Conservation (phyloP, 805 yeast species). For the Grigorovia jiainica region DNA sequence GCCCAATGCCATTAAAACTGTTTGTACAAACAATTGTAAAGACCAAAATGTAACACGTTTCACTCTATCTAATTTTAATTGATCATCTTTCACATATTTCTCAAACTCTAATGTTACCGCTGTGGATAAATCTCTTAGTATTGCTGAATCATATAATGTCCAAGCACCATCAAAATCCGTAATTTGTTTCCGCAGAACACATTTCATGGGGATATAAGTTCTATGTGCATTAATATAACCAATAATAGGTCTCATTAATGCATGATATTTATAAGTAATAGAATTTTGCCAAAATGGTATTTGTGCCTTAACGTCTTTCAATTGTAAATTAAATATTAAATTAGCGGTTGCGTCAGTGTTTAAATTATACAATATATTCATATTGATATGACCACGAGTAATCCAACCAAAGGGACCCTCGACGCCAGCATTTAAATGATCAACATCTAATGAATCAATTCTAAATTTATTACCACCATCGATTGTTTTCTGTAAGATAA, state of each 20-base stretch:
- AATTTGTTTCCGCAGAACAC: slow-evolving; percentile 69
- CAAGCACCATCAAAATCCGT: slow-evolving; percentile 90
- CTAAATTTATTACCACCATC: slow-evolving; percentile 48
- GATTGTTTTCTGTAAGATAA: slow-evolving; percentile 24
- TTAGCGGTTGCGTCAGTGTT: slow-evolving; percentile 49
- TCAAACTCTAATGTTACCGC: slow-evolving; percentile 90
- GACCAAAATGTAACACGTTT: slow-evolving; percentile 91
- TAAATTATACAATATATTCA: slow-evolving; percentile 82
- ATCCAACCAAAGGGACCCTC: slow-evolving; percentile 98
- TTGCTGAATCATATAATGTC: slow-evolving; percentile 84
- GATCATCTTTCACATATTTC: slow-evolving; percentile 80
- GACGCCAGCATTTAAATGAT: slow-evolving; percentile 82
- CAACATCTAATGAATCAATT: slow-evolving; percentile 76
- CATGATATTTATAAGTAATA: slow-evolving; percentile 83
- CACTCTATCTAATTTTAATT: slow-evolving; percentile 59
- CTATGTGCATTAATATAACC: slow-evolving; percentile 87
- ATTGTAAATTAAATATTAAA: slow-evolving; percentile 67
- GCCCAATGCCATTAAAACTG: slow-evolving; percentile 74
- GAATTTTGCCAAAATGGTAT: slow-evolving; percentile 86
- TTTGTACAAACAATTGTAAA: slow-evolving; percentile 70
- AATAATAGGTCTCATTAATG: slow-evolving; percentile 87
- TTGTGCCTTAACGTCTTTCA: slow-evolving; percentile 79
- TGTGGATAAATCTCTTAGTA: slow-evolving; percentile 85
- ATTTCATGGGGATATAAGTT: slow-evolving; percentile 79
- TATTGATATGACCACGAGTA: slow-evolving; percentile 81